These are phyloP conservation scores for Trifolium subterraneum DNA, from an alignment of 306 rosid genomes.

Conservation along the genomic window DNA sequence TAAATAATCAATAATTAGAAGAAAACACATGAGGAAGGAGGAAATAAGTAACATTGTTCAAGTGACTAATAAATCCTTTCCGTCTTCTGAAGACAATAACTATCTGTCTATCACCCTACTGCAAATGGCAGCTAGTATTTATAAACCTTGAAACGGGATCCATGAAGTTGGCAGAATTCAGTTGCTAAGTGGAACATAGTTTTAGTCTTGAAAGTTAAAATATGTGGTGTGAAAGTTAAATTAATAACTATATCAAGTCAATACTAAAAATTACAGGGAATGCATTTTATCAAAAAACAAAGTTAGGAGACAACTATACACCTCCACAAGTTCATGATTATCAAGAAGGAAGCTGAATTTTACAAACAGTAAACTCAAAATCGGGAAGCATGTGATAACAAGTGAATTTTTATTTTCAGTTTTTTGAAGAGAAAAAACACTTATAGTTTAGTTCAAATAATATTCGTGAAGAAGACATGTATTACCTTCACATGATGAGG, in stretches of 20 bases:
- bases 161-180: neutral
- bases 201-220: neutral
- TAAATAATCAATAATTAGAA: slow-evolving; percentile 14
- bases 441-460: neutral
- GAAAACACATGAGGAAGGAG: slow-evolving; percentile 24
- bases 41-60: slow-evolving; percentile 16
- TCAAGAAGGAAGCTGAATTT: slow-evolving; percentile 8
- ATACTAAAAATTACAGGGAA: neutral
- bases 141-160: neutral
- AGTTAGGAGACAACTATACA: slow-evolving; percentile 14
- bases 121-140: neutral
- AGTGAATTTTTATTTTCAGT: neutral
- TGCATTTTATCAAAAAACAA: slow-evolving; percentile 7
- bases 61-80: slow-evolving; percentile 3
- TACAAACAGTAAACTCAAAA: slow-evolving; percentile 17
- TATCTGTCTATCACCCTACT: neutral
- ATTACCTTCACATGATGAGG: slow-evolving; percentile 96
- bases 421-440: slow-evolving; percentile 22
- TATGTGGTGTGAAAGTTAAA: neutral
- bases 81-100: neutral
- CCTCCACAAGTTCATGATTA: slow-evolving; percentile 19
- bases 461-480: slow-evolving; percentile 15
- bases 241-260: slow-evolving; percentile 12
- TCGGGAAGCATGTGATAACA: slow-evolving; percentile 28
- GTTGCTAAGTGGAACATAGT: neutral